Base-by-base conservation (phyloP, 768 basidiomycete species). In the Pisolithus microcarpus region DNA sequence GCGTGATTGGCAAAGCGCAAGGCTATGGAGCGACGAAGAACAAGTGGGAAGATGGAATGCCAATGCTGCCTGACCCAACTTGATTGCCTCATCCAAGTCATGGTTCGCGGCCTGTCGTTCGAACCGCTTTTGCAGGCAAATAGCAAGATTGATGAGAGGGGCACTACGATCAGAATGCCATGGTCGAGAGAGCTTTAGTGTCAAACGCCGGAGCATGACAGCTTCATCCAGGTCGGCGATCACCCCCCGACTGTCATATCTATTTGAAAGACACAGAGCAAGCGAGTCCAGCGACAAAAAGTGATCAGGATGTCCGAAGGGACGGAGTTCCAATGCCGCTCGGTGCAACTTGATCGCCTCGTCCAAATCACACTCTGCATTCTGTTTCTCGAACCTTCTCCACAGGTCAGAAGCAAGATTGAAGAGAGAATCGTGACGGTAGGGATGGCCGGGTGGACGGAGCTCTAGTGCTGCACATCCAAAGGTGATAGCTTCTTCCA, bases 321-420 rank as follows among this genome's bases (percentile, higher is more conserved):
- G 38, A 18, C n/a, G n/a, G 38, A 16, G 15, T n/a, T 39, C 38
- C n/a, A 39, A 39, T 21, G n/a, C n/a, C 5, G 38, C n/a, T 39
- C 38, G 38, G 21, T 39, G 38, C n/a, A 39, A n/a, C 18, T n/a
- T 8, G 18, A 39, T 39, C 8, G 38, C 38, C 38, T 39, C 38
- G 21, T 39, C n/a, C 18, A 39, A 21, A 8, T 39, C 38, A 4
- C 8, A 15, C 8, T n/a, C 7, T 18, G 38, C 38, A 39, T 8
- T n/a, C n/a, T 8, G n/a, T 39, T 39, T 4, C 9, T n/a, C 5
- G 53, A 81, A 81, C 53, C 61, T 63, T 38, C 64, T 57, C 1
- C 70, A 71, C 8, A 59, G 52, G 42, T 58, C 74, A 69, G 57
- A 61, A 36, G 38, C 38, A 39, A 39, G 38, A n/a, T 39, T 39